Evolutionary conservation across 495 filamentous ascomycete genomes (phyloP).

Genomic region (Penicillium waksmanii): DNA sequence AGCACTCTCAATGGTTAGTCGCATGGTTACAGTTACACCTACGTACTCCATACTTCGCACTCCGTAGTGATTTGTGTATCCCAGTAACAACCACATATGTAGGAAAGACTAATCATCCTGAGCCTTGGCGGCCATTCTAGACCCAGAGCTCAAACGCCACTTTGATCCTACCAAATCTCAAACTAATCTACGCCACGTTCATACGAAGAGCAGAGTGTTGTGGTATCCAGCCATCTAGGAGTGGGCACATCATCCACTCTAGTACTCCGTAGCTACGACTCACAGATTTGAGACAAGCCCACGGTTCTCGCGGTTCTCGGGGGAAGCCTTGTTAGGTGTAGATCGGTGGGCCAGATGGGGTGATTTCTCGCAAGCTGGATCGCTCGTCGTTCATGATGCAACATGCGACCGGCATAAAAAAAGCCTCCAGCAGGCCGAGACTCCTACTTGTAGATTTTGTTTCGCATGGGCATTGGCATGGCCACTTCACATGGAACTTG

Average conservation of each 20-base stretch:
- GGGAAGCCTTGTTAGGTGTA: slow-evolving; percentile 7
- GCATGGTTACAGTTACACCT: background rate
- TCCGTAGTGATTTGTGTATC: too few relatives aligned
- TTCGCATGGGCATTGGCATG: too few relatives aligned
- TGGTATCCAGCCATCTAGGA: background rate
- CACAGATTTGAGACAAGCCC: background rate
- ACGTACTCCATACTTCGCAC: background rate
- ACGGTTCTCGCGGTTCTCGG: background rate
- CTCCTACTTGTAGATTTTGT: background rate
- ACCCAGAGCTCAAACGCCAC: slow-evolving; percentile 10
- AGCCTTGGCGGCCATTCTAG: slow-evolving; percentile 11
- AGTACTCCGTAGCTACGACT: background rate
- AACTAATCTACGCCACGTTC: slow-evolving; percentile 4
- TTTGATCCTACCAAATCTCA: slow-evolving; percentile 13
- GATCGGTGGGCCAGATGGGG: slow-evolving; percentile 15
- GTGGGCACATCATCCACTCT: background rate
- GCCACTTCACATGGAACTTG: background rate
- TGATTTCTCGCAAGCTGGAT: background rate
- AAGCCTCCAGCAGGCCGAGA: background rate
- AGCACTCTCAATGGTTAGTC: background rate
- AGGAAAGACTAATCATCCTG: background rate
- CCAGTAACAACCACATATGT: too few relatives aligned
- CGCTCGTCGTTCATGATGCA: background rate
- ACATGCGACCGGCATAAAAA: background rate
- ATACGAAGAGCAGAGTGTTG: background rate